Conservation (phyloP, 2,329 filamentous ascomycete species). For the Fusarium sp. region DNA sequence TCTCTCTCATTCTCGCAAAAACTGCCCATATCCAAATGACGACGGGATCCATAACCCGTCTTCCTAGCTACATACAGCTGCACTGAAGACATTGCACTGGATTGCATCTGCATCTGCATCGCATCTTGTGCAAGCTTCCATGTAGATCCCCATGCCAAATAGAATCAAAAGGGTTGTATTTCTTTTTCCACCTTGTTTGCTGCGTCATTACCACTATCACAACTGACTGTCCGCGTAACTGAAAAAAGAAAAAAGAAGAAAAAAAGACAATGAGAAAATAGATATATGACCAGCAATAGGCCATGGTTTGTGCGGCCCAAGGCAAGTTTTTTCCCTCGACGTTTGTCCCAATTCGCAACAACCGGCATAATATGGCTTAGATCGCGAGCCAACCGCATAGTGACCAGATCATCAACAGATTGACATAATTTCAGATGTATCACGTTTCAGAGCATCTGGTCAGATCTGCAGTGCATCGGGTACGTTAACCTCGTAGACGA, state of each 20-base stretch:
- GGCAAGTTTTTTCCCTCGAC: not conserved
- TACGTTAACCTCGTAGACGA: not conserved
- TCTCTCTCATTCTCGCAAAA: not conserved
- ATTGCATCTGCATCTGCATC: not conserved
- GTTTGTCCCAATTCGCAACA: not conserved
- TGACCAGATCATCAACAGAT: not conserved
- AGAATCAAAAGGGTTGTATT: not conserved
- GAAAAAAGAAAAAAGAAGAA: not conserved
- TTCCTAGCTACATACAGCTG: not conserved
- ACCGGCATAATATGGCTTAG: not conserved
- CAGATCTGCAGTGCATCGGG: constrained; percentile 16
- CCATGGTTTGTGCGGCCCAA: constrained; percentile 3
- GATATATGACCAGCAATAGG: not conserved
- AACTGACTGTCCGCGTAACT: not conserved
- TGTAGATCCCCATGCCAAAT: constrained; percentile 6
- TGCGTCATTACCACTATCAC: constrained; percentile 15
- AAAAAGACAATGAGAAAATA: not conserved
- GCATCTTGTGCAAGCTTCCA: not conserved
- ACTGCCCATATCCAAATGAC: not conserved
- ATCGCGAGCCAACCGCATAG: not conserved
- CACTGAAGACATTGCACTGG: not conserved
- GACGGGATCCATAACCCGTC: not conserved
- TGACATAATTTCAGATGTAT: constrained; percentile 1
- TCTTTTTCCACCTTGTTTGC: constrained; percentile 1
- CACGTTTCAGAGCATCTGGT: not conserved